Evolutionary conservation across 1,139 yeast species (phyloP), one percentile per base, ranked within the genome.

Genomic region (Saccharomycopsis crataegensis): DNA sequence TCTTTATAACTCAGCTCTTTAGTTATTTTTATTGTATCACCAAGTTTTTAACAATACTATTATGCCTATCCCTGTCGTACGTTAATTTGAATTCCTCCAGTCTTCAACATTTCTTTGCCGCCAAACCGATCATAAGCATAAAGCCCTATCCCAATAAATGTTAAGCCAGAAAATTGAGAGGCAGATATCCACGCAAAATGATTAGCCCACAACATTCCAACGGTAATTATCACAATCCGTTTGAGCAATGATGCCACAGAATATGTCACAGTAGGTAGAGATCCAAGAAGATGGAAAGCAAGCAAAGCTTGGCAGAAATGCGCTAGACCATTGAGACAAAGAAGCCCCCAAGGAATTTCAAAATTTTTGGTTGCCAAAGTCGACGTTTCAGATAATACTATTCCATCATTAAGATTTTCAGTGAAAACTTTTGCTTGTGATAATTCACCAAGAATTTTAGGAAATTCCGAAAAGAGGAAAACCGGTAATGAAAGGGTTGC

Each of bases 221-320:
- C 87, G 17, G 85, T 73, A 56, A 91, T 91, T 53, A 91, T 89
- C 17, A 88, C 85, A 55, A 91, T 89, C 62, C 97, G 80, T 67
- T 91, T 91, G 70, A 91, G 74, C 62, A 91, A 79, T 64, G 87
- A 86, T 43, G 97, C 98, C 62, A 91, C 88, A 37, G 96, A 86
- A 69, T 91, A 91, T 55, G 93, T 87, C 50, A 91, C 86, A 0
- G 98, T 93, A n/a, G 94, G 82, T 37, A 91, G 81, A 65, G 83
- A 76, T 33, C 98, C 97, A 60, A 91, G 74, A 44, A 93, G 79
- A 69, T 89, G 96, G 70, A 90, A 93, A 37, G 97, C 96, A 52
- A 91, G 77, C 64, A 91, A 72, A 50, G 95, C 86, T 71, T 91
- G 99, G 55, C 83, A 67, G 64, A 89, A 91, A 71, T 91, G 99